Conservation (phyloP, 352 stramenopile species). For the Globisporangium acanthophoron region DNA sequence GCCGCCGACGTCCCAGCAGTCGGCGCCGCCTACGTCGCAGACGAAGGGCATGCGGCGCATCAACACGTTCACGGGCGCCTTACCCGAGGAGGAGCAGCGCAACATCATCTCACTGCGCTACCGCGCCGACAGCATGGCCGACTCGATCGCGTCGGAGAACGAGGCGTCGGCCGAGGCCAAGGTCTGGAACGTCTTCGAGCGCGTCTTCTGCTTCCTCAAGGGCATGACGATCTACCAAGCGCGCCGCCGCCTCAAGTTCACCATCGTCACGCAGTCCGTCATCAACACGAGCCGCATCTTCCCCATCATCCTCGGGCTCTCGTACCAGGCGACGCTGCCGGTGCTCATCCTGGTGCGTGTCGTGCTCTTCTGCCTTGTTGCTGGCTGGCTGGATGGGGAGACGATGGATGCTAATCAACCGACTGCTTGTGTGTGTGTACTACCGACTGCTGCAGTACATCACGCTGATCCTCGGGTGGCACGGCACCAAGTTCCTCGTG, state of each 20-base stretch:
- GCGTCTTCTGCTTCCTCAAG: slow-evolving; percentile 86
- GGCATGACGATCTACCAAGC: slow-evolving; percentile 87
- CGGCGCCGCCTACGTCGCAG: slow-evolving; percentile 10
- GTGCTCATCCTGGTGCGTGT: slow-evolving; percentile 69
- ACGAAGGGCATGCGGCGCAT: slow-evolving; percentile 43
- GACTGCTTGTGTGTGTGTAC: background rate
- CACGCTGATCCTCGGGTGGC: slow-evolving; percentile 83
- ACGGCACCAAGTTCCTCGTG: slow-evolving; percentile 84
- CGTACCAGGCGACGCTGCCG: slow-evolving; percentile 76
- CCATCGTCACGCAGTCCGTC: slow-evolving; percentile 78
- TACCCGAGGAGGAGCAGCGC: slow-evolving; percentile 66
- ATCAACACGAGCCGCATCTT: slow-evolving; percentile 84
- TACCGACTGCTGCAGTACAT: slow-evolving; percentile 40
- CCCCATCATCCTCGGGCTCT: slow-evolving; percentile 81
- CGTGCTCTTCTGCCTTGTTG: background rate
- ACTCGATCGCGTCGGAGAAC: slow-evolving; percentile 70
- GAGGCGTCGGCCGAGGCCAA: slow-evolving; percentile 51
- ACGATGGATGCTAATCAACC: background rate
- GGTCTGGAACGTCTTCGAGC: slow-evolving; percentile 78
- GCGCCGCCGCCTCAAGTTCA: slow-evolving; percentile 76
- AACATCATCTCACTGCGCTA: slow-evolving; percentile 87
- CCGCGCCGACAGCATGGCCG: slow-evolving; percentile 77
- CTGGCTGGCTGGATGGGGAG: background rate
- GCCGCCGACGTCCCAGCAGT: slow-evolving; percentile 6
- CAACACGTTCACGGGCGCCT: slow-evolving; percentile 65